Percentiles rank a stretch among this genome's conserved stretches.
Conservation (phyloP, 1,284 basidiomycete species). For the Meripilus lineatus region DNA sequence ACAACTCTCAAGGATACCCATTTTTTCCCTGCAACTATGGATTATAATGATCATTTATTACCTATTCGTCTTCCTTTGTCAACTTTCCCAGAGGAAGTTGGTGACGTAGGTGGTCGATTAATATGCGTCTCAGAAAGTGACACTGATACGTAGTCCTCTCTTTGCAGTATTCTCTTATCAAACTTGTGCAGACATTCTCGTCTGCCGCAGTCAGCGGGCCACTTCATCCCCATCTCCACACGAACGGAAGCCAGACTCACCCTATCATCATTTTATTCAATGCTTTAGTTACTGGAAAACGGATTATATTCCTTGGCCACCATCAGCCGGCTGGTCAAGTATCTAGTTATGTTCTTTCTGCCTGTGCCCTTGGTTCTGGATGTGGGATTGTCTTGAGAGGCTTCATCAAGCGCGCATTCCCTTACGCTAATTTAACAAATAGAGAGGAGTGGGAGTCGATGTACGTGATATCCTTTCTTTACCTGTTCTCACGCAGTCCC, state of each 20-base stretch:
- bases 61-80: slow-evolving; percentile 86
- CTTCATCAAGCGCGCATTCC: slow-evolving; percentile 86
- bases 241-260: slow-evolving; percentile 85
- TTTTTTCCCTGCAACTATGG: slow-evolving; percentile 83
- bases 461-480: slow-evolving; percentile 39
- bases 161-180: slow-evolving; percentile 85
- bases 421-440: slow-evolving; percentile 88
- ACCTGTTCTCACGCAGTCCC: slow-evolving; percentile 5
- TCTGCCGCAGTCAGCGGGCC: slow-evolving; percentile 67
- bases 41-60: slow-evolving; percentile 72
- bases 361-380: slow-evolving; percentile 88
- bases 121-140: background rate
- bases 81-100: slow-evolving; percentile 90
- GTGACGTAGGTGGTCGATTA: slow-evolving; percentile 64
- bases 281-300: slow-evolving; percentile 88
- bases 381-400: slow-evolving; percentile 83
- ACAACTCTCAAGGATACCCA: slow-evolving; percentile 78
- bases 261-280: slow-evolving; percentile 95
- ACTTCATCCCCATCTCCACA: slow-evolving; percentile 88
- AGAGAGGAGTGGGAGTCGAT: slow-evolving; percentile 87
- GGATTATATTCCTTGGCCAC: slow-evolving; percentile 91
- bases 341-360: slow-evolving; percentile 86
- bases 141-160: background rate
- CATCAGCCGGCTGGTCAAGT: slow-evolving; percentile 83
- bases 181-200: slow-evolving; percentile 86